Evolutionary conservation across 805 yeast species (phyloP).

Genomic region (Crinitomyces ghanaensis): DNA sequence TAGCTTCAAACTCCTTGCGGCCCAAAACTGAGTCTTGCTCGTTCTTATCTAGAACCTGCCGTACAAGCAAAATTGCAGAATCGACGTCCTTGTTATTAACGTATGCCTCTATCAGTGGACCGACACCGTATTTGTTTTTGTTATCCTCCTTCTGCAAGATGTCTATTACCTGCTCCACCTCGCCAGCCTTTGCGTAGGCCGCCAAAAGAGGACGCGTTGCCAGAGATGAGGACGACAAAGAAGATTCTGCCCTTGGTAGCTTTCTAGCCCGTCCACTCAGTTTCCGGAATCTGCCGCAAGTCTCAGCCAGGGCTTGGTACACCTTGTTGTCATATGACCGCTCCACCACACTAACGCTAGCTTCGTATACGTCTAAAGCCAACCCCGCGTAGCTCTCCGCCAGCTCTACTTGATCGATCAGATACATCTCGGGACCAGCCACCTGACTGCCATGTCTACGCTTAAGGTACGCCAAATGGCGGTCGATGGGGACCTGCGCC

Average conservation of each 20-base stretch:
- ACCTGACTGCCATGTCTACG: conserved; percentile 6
- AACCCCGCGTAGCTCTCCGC: conserved; percentile 15
- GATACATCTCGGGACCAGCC: conserved; percentile 7
- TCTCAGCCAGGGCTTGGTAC: conserved; percentile 14
- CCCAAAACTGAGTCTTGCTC: conserved; percentile 2
- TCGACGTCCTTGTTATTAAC: conserved; percentile 14
- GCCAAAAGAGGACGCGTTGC: background rate
- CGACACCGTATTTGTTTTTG: conserved; percentile 14
- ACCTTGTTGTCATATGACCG: conserved; percentile 15
- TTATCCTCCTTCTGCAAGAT: conserved; percentile 16
- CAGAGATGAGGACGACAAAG: too few relatives aligned
- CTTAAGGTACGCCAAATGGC: background rate
- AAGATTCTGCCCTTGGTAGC: too few relatives aligned
- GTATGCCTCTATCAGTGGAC: conserved; percentile 15
- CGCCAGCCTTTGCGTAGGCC: background rate
- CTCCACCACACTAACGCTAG: conserved; percentile 16
- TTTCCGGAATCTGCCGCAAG: conserved; percentile 10
- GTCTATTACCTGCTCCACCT: conserved; percentile 6
- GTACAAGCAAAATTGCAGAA: background rate
- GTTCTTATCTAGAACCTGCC: conserved; percentile 3
- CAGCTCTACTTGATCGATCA: conserved; percentile 6
- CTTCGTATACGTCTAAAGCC: conserved; percentile 24
- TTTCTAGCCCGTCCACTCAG: too few relatives aligned
- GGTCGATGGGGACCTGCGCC: background rate
- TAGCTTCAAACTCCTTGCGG: conserved; percentile 4